Evolutionary conservation across 1,284 basidiomycete species (phyloP), one percentile per base, ranked within the genome.

Genomic region (Microbotryum intermedium): DNA sequence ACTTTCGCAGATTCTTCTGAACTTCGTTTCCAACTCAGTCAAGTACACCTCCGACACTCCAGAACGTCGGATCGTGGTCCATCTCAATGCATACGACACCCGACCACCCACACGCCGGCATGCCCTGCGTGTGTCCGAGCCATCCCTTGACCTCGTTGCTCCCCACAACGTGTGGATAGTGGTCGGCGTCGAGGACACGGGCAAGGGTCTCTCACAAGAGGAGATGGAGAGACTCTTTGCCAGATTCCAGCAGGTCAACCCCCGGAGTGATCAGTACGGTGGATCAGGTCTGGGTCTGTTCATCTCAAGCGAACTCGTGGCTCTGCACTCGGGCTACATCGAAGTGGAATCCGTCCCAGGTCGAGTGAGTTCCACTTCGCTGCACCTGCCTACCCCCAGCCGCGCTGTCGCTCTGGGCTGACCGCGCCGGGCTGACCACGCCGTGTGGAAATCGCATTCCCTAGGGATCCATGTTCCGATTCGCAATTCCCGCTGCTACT

Each of bases 261-360:
- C 69, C 2, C 62, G 60, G 18, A 59, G 56, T 29, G 50, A 51
- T 51, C 50, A 51, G 16, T 61, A 62, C 34, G 46, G 57, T 10
- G 60, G 58, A 11, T 30, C 42, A 4, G 64, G 68, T 20, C 59
- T 70, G n/a, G 68, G 68, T 20, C 57, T 70, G 3, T 69, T 62
- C 58, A 65, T 70, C 20, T 62, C 59, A 9, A 66, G 65, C 52
- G 55, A 61, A 29, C 59, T 71, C 28, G 60, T 70, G 45, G 68
- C 69, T 56, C 59, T 69, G 0, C 68, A 70, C 30, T 48, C 53
- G 11, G 70, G 70, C 6, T 61, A 64, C 52, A 68, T 71, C 26
- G 62, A 65, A 30, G 55, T 59, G 20, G 55, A 56, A 20, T 56
- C 55, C 1, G 18, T 25, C 11, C 55, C 55, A 8, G 48, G 53